Conservation (phyloP, 768 basidiomycete species). For the Auriscalpium microsporum region DNA sequence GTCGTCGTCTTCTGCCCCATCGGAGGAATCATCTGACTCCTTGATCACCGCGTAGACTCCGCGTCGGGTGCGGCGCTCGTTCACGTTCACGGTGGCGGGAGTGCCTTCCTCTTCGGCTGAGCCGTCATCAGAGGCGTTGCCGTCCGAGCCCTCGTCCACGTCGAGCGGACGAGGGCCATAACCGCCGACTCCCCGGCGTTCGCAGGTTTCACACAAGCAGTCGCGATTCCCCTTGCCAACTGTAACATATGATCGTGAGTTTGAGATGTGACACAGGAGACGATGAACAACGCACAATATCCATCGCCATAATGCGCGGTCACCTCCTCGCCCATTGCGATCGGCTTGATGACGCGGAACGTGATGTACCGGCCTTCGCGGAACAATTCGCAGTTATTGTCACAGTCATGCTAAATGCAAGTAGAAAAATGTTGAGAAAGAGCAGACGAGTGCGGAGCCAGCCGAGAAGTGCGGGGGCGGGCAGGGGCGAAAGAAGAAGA, state of each 20-base stretch:
- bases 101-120: constrained; percentile 22
- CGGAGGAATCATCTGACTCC: constrained; percentile 55
- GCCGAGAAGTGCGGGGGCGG: constrained; percentile 9
- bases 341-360: constrained; percentile 57
- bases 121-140: constrained; percentile 16
- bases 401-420: constrained; percentile 68
- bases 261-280: background rate
- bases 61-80: constrained; percentile 73
- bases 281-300: constrained; percentile 55
- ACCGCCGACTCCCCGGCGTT: constrained; percentile 65
- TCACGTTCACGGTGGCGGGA: constrained; percentile 46
- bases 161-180: constrained; percentile 49
- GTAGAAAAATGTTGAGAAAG: constrained; percentile 10
- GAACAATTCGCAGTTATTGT: constrained; percentile 83
- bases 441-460: background rate
- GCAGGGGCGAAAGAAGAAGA: background rate
- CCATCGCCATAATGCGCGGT: constrained; percentile 88
- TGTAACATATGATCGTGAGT: constrained; percentile 28
- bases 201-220: constrained; percentile 84
- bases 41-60: constrained; percentile 72
- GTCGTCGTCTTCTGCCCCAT: constrained; percentile 36
- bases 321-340: constrained; percentile 76
- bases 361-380: constrained; percentile 89
- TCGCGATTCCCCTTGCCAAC: constrained; percentile 63
- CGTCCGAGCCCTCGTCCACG: constrained; percentile 44